phyloP scores from a whole-genome alignment of 2,329 filamentous ascomycete species.

The Trichoderma lentiforme region DNA sequence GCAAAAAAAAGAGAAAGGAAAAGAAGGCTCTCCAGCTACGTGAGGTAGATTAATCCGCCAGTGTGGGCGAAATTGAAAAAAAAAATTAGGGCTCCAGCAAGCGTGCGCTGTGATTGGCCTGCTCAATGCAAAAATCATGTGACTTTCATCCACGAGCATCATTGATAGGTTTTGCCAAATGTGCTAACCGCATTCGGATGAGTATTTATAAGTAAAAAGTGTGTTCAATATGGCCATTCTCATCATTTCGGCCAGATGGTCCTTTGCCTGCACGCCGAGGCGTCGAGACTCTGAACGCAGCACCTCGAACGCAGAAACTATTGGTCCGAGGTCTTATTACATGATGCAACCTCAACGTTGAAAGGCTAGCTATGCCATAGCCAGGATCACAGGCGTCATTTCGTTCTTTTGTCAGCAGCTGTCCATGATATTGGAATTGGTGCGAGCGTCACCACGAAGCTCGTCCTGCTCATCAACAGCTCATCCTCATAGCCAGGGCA shows the following conservation, averaged over 20 bases:
- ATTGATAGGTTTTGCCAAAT: not conserved
- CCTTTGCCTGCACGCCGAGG: not conserved
- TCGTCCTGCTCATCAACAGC: not conserved
- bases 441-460: not conserved
- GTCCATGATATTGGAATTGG: not conserved
- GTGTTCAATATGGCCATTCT: constrained; percentile 1
- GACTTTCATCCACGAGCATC: not conserved
- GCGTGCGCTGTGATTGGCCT: constrained; percentile 14
- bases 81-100: constrained; percentile 26
- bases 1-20: not conserved
- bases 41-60: constrained; percentile 11
- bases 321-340: not conserved
- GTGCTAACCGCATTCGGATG: not conserved
- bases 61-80: constrained; percentile 24
- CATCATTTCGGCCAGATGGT: not conserved
- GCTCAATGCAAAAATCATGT: constrained; percentile 14
- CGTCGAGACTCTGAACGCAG: not conserved
- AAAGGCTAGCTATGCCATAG: not conserved
- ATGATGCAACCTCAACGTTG: not conserved
- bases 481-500: not conserved
- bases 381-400: not conserved
- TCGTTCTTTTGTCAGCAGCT: not conserved
- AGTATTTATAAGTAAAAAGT: constrained; percentile 14
- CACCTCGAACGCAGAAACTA: not conserved
- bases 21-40: not conserved